Conservation (phyloP, 2,329 filamentous ascomycete genomes). For the Colletotrichum eremochloae region DNA sequence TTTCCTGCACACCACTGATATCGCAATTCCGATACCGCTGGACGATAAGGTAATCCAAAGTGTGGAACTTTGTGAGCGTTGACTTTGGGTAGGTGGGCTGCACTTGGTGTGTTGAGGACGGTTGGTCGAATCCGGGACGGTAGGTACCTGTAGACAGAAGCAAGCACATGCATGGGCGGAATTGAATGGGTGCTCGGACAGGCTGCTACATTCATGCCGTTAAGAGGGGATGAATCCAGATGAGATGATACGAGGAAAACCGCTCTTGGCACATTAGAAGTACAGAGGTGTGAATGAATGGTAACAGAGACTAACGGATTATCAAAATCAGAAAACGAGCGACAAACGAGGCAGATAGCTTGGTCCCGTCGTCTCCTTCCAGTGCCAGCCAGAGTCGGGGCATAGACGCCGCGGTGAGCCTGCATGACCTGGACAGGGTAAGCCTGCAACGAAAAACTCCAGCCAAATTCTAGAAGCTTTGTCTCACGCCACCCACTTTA, state of each 20-base stretch:
- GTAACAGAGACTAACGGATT: background rate
- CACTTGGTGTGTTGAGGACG: background rate
- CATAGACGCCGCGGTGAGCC: background rate
- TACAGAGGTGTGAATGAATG: background rate
- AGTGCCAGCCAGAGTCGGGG: background rate
- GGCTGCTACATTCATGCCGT: background rate
- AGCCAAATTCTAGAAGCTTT: constrained; percentile 7
- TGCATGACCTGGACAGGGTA: background rate
- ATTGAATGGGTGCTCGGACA: background rate
- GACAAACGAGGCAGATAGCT: background rate
- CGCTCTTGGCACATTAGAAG: background rate
- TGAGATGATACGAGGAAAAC: background rate
- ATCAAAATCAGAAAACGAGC: too few species aligned
- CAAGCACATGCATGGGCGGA: background rate
- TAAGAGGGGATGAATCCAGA: background rate
- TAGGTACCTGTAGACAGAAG: background rate
- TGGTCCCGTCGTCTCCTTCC: background rate
- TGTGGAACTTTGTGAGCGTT: background rate
- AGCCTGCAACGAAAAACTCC: background rate
- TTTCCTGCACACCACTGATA: background rate
- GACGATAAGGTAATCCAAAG: background rate
- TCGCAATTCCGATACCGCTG: background rate
- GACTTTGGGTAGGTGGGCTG: background rate
- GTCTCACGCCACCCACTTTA: background rate
- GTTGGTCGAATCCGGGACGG: background rate